These are phyloP conservation scores for Verticillium alfalfae DNA, from an alignment of 2,329 filamentous ascomycete species.

Conservation along the genomic window DNA sequence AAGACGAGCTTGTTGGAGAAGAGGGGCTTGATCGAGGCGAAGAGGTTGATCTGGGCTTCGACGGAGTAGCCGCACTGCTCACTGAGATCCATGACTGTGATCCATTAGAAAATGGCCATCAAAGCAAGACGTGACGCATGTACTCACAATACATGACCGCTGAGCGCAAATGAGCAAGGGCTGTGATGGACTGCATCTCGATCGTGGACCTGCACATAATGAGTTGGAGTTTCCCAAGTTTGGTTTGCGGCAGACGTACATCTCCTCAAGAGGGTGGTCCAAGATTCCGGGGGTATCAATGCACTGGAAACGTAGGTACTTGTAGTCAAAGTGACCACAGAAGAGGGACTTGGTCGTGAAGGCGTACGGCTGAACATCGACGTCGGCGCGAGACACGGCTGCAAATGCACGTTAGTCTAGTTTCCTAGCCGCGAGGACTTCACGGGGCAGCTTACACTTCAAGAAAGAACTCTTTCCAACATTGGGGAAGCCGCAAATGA, in stretches of 20 bases:
- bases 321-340: slow-evolving; percentile 97
- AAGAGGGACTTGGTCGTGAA: slow-evolving; percentile 98
- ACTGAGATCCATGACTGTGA: slow-evolving; percentile 71
- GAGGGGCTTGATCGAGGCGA: slow-evolving; percentile 92
- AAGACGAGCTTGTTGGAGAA: slow-evolving; percentile 98
- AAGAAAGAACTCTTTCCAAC: slow-evolving; percentile 97
- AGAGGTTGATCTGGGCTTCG: slow-evolving; percentile 85
- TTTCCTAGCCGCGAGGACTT: background rate
- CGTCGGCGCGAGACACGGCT: slow-evolving; percentile 80
- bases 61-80: slow-evolving; percentile 97
- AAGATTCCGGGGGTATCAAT: slow-evolving; percentile 99
- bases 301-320: slow-evolving; percentile 82
- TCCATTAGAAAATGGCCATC: background rate
- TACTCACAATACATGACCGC: slow-evolving; percentile 69
- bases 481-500: slow-evolving; percentile 97
- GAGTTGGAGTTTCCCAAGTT: background rate
- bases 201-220: slow-evolving; percentile 70
- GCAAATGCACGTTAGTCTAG: background rate
- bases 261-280: slow-evolving; percentile 95
- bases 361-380: slow-evolving; percentile 95
- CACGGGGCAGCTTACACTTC: slow-evolving; percentile 44
- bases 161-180: slow-evolving; percentile 91
- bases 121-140: too few species aligned
- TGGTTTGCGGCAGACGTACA: slow-evolving; percentile 3
- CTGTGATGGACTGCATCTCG: slow-evolving; percentile 98